Conservation (phyloP, 202 grass and related monocot species). For the Dendrocalamus latiflorus region DNA sequence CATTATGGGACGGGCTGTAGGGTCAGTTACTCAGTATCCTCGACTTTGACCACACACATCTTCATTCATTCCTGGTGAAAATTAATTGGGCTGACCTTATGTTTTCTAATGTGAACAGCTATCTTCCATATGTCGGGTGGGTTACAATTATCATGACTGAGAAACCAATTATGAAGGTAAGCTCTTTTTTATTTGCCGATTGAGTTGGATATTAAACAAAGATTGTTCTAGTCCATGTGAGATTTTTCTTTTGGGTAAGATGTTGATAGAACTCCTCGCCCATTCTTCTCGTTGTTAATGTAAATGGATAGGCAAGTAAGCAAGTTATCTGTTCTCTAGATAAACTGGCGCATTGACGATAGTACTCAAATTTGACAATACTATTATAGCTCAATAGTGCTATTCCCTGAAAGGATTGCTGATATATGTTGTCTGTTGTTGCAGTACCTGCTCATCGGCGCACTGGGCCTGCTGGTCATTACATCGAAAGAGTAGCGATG, state of each 20-base stretch:
- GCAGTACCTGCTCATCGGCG: conserved; percentile 75
- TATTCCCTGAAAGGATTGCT: background rate
- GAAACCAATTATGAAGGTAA: conserved; percentile 84
- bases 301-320: background rate
- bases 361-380: background rate
- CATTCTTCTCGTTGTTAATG: background rate
- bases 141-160: conserved; percentile 95
- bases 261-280: background rate
- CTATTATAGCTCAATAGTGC: background rate
- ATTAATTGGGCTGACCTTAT: background rate
- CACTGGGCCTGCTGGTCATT: conserved; percentile 58
- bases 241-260: background rate
- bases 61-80: conserved; percentile 8
- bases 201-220: background rate
- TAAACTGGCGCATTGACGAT: background rate
- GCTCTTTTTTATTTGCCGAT: background rate
- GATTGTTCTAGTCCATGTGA: background rate
- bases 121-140: conserved; percentile 81
- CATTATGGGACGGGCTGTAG: conserved; percentile 92
- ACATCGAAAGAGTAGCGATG: conserved; percentile 60
- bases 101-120: conserved; percentile 47
- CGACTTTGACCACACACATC: background rate
- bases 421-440: conserved; percentile 2
- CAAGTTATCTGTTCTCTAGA: background rate
- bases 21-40: conserved; percentile 59